Percentiles rank a stretch among this genome's conserved stretches.
Evolutionary conservation across 2,329 filamentous ascomycete species (phyloP).

Genomic region (Talaromyces sp.): DNA sequence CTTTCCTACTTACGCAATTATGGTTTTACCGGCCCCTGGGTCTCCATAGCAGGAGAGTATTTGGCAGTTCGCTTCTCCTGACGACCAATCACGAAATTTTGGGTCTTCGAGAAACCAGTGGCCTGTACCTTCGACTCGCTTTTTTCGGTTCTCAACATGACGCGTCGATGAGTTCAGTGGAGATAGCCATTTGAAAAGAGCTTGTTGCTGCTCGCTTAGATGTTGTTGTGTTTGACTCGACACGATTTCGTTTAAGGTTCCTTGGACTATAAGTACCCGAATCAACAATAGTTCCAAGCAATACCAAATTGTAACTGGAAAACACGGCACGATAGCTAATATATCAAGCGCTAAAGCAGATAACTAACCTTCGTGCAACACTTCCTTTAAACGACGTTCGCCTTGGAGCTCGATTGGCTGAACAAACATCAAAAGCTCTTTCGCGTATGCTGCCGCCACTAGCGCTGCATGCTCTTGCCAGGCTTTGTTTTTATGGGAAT

Average conservation of each 20-base stretch:
- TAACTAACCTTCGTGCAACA: neutral
- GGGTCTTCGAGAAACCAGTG: conserved; percentile 11
- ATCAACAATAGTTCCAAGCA: neutral
- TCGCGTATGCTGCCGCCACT: conserved; percentile 21
- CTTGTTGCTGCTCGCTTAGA: neutral
- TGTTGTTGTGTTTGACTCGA: neutral
- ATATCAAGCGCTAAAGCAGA: no score
- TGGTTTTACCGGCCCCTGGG: conserved; percentile 19
- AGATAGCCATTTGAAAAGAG: conserved; percentile 5
- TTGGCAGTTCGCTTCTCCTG: conserved; percentile 11
- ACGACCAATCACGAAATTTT: conserved; percentile 10
- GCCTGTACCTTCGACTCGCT: conserved; percentile 9
- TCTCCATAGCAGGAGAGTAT: conserved; percentile 16
- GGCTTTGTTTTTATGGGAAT: conserved; percentile 20
- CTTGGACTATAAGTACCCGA: neutral
- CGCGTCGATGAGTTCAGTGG: conserved; percentile 11
- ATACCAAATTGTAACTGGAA: neutral
- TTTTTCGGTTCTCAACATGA: conserved; percentile 4
- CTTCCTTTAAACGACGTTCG: neutral
- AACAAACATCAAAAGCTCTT: conserved; percentile 11
- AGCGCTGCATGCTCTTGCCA: conserved; percentile 20
- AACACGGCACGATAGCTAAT: neutral
- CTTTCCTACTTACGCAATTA: conserved; percentile 15
- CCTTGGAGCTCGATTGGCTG: neutral
- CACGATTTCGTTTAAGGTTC: conserved; percentile 2